phyloP scores from a whole-genome alignment of 306 rosid genomes.

The Vicia sativa region DNA sequence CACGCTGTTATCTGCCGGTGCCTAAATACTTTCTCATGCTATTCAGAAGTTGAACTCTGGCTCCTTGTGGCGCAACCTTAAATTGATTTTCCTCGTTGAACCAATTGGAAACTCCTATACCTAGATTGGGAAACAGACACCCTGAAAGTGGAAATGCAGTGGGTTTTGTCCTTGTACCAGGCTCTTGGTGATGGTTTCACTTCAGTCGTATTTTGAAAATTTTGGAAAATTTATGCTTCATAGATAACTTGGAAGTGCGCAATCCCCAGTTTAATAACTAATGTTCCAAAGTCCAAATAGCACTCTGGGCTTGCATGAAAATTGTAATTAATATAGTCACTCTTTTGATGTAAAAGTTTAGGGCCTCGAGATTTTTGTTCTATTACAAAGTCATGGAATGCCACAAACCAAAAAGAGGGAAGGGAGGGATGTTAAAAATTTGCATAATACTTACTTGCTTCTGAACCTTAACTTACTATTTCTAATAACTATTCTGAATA shows the following conservation, averaged over 20 bases:
- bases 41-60: neutral
- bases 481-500: neutral
- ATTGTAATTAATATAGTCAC: slow-evolving; percentile 5
- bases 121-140: slow-evolving; percentile 17
- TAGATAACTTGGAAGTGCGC: neutral
- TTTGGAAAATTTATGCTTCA: slow-evolving; percentile 2
- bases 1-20: slow-evolving; percentile 22
- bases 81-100: neutral
- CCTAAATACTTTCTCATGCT: slow-evolving; percentile 26
- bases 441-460: neutral
- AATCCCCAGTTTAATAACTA: neutral
- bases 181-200: neutral
- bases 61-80: slow-evolving; percentile 1
- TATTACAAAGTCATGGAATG: neutral
- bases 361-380: neutral
- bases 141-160: neutral
- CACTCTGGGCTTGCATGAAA: neutral
- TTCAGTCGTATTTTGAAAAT: neutral
- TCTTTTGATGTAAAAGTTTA: neutral
- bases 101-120: neutral
- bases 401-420: slow-evolving; percentile 14
- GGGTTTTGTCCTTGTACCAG: neutral
- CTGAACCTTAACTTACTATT: neutral
- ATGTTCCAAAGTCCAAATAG: neutral
- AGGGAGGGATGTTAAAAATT: slow-evolving; percentile 3